Base-by-base conservation (phyloP, 106 monocot genomes). In the Phalaenopsis equestris region DNA sequence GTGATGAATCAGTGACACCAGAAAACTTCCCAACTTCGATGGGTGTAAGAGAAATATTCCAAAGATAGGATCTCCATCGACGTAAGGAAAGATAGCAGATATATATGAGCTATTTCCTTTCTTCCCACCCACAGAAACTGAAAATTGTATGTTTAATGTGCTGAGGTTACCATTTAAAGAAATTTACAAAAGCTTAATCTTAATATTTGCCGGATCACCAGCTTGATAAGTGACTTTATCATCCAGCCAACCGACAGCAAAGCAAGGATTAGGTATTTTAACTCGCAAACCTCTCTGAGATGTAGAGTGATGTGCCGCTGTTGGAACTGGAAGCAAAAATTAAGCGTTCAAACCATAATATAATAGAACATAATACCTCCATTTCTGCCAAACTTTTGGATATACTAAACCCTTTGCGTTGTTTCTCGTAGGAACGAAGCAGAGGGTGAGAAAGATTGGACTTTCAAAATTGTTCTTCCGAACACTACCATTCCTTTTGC, bases 1-100 rank as follows among this genome's bases (percentile, higher is more conserved):
- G 91, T 6, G 96, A 81, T 75, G 91, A 87, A 82, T 93, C 93
- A 11, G 83, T 47, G 19, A 87, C 77, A 23, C 91, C 91, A 45
- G 86, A 85, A 67, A 88, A 96, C 41, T 91, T 76, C 76, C 93
- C 93, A 16, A 76, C 86, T 80, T 43, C 76, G 42, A 93, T 84
- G 7, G 93, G 90, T 43, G 83, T 84, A 80, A 96, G 89, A 24
- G 90, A 84, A 47, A 93, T 84, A 64, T 88, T 91, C 93, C 93
- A 96, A 58, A 48, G 41, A 61, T 30, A 73, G 78, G 82, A 80
- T 93, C 89, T 3, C 84, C 89, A 6, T 89, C 85, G 47, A 86
- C 38, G 78, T 80, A 85, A 57, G 80, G 79, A 78, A 75, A 18
- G 2, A 96, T 87, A 72, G 85, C 82, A 78, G 91, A 89, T 42